These are phyloP conservation scores for Gynandropsis gynandra DNA, from an alignment of 345 rosid genomes.

Conservation along the genomic window DNA sequence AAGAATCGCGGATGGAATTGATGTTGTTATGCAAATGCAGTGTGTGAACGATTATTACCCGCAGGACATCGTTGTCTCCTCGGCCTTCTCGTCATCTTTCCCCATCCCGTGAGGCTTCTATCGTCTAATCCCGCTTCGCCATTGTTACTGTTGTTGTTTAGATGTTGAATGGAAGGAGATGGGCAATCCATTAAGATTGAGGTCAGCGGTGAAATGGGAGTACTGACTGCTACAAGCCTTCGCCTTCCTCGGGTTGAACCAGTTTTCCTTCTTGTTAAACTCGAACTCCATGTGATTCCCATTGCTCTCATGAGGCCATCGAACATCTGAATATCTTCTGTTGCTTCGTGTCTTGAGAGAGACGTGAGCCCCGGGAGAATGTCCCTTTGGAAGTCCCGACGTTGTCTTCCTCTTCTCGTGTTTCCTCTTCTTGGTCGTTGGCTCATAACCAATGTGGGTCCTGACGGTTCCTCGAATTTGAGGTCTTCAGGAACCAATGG, in stretches of 20 bases:
- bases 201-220: constrained; percentile 19
- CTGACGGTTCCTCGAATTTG: constrained; percentile 29
- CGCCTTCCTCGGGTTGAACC: constrained; percentile 43
- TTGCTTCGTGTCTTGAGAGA: constrained; percentile 55
- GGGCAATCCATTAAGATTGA: too few species aligned
- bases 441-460: constrained; percentile 16
- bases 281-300: constrained; percentile 50
- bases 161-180: constrained; percentile 2
- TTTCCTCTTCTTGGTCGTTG: constrained; percentile 56
- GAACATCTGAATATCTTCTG: constrained; percentile 58
- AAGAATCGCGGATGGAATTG: too few species aligned
- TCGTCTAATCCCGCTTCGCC: constrained; percentile 38
- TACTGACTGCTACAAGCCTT: constrained; percentile 19
- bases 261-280: constrained; percentile 34
- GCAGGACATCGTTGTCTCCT: constrained; percentile 51
- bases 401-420: constrained; percentile 62
- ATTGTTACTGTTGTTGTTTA: constrained; percentile 24
- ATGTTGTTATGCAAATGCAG: constrained; percentile 23
- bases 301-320: constrained; percentile 66
- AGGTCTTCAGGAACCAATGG: constrained; percentile 33
- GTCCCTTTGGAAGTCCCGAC: constrained; percentile 74
- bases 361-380: constrained; percentile 55
- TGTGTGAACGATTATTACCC: constrained; percentile 25
- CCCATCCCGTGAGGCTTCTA: constrained; percentile 60
- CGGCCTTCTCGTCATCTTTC: constrained; percentile 76